A percentile compares a stretch with the other conserved stretches of the same genome.
These are phyloP conservation scores for Globisporangium megalacanthum DNA, from an alignment of 352 stramenopile genomes.

Conservation along the genomic window DNA sequence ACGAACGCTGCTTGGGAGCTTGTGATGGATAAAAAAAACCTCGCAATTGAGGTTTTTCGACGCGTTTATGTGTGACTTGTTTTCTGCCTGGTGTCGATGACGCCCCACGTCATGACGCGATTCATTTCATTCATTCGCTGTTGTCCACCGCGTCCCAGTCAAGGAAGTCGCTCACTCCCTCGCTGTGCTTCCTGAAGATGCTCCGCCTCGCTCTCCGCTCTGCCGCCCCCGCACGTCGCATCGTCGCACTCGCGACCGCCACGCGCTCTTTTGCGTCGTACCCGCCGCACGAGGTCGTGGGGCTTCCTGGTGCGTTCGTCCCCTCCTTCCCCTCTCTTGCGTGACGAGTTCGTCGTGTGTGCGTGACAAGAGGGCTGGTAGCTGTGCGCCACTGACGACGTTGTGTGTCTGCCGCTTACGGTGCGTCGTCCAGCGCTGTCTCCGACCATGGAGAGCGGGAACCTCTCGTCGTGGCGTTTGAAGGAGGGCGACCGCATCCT, in stretches of 20 bases:
- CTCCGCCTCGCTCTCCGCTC: conserved; percentile 57
- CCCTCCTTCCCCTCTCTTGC: not conserved
- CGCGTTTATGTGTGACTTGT: not conserved
- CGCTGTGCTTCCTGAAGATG: conserved; percentile 24
- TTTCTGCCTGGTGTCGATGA: conserved; percentile 6
- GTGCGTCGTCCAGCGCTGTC: conserved; percentile 71
- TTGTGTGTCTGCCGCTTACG: too few species aligned
- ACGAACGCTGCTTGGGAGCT: too few species aligned
- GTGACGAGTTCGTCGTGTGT: not conserved
- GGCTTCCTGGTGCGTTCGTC: conserved; percentile 52
- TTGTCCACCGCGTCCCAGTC: too few species aligned
- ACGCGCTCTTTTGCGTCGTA: conserved; percentile 64
- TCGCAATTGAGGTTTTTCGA: not conserved
- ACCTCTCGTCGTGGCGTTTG: conserved; percentile 93
- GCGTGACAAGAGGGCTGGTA: too few species aligned
- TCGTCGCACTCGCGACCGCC: conserved; percentile 18
- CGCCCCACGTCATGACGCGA: not conserved
- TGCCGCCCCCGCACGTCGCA: conserved; percentile 32
- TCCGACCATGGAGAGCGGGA: conserved; percentile 97
- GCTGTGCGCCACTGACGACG: too few species aligned
- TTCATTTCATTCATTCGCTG: not conserved
- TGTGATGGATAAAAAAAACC: not conserved
- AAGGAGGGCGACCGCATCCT: conserved; percentile 92
- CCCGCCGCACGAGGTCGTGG: conserved; percentile 71
- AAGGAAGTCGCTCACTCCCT: too few species aligned